Evolutionary conservation across 2,329 filamentous ascomycete species (phyloP), one percentile per base, ranked within the genome.

Genomic region (Cercospora janseana): DNA sequence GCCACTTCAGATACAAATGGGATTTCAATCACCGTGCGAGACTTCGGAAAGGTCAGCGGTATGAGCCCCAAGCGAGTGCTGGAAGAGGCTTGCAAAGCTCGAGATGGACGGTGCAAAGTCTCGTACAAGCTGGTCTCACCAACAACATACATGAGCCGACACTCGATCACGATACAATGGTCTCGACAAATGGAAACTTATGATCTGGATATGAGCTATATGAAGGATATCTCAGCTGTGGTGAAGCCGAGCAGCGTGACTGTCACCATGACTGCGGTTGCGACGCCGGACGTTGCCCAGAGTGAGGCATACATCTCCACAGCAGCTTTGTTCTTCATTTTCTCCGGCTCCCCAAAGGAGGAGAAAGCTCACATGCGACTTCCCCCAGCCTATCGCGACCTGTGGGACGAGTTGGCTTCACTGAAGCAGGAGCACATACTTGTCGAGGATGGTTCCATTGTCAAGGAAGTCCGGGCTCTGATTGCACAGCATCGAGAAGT

Each of bases 271-370:
- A 76, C 72, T 3, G 77, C 78, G 0, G 70, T 94, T 34, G 86
- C 89, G 8, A 86, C 89, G 0, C 82, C 89, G 0, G 86, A 89
- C 46, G 60, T 76, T 9, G 82, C 84, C 57, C 91, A 98, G 66
- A 94, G 93, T 4, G 91, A 97, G 68, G 85, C 85, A 1, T 97
- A 85, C 60, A 79, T 93, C 32, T 87, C 90, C 4, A 95, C 90
- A 0, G 77, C 82, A 9, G 88, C 87, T 1, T 72, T 98, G 1
- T 96, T 95, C 66, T 78, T 87, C 31, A 76, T 95, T 0, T 95
- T 90, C 57, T 82, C 83, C 1, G 79, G 80, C n/a, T 87, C 83
- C 12, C 71, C 81, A 0, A 93, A 88, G 60, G 92, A 97, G 63
- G 89, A 94, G 56, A 97, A 94, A 66, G 81, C 88, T 2, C 86